Evolutionary conservation across 2,329 filamentous ascomycete species (phyloP).

Genomic region (Aureobasidium melanogenum): DNA sequence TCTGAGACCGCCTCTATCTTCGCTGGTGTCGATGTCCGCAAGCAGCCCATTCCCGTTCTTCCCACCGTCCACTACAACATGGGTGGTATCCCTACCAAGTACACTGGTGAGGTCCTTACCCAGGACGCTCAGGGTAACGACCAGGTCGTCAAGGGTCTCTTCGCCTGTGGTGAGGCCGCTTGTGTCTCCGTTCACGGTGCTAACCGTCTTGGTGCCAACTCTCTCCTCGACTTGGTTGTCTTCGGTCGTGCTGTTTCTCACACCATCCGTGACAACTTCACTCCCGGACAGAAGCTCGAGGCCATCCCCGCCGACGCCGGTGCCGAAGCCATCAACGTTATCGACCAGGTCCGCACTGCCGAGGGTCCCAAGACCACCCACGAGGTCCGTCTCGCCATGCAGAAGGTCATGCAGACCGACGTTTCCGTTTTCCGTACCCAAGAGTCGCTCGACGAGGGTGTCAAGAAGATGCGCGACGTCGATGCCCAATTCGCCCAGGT

Average conservation of each 20-base stretch:
- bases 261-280: conserved; percentile 91
- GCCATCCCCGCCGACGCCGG: conserved; percentile 77
- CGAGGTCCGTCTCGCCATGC: conserved; percentile 85
- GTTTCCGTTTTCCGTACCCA: conserved; percentile 95
- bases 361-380: conserved; percentile 79
- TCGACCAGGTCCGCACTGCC: conserved; percentile 78
- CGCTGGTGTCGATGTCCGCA: conserved; percentile 89
- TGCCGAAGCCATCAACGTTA: conserved; percentile 73
- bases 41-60: conserved; percentile 92
- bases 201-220: conserved; percentile 97
- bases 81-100: conserved; percentile 96
- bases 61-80: conserved; percentile 99
- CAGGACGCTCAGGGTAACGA: conserved; percentile 80
- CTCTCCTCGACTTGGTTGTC: conserved; percentile 91
- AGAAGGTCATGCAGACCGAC: conserved; percentile 97
- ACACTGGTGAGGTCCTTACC: conserved; percentile 92
- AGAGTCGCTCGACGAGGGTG: conserved; percentile 87
- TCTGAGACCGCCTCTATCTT: conserved; percentile 98
- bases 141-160: conserved; percentile 88
- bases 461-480: conserved; percentile 68
- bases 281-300: conserved; percentile 70
- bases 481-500: conserved; percentile 73
- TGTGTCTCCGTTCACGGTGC: conserved; percentile 97
- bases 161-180: conserved; percentile 92
- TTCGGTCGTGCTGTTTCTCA: conserved; percentile 97